Evolutionary conservation across 1,284 basidiomycete genomes (phyloP).

Genomic region (Sanguinoderma infundibulare): DNA sequence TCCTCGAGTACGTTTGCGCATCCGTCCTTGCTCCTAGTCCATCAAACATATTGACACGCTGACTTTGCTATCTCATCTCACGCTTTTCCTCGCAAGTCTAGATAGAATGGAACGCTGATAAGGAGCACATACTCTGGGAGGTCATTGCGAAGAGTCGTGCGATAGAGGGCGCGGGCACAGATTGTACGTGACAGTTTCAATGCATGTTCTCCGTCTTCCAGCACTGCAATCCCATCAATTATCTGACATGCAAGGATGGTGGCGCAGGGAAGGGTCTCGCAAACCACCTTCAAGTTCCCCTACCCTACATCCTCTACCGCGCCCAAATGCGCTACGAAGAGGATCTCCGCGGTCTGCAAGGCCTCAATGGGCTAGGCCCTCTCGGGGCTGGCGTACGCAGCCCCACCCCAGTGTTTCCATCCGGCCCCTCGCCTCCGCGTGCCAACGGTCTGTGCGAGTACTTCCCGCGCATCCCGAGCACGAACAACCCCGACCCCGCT

Average conservation of each 20-base stretch:
- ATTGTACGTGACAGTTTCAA: slow-evolving; percentile 60
- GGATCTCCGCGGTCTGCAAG: slow-evolving; percentile 75
- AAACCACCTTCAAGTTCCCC: slow-evolving; percentile 74
- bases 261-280: slow-evolving; percentile 77
- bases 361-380: slow-evolving; percentile 18
- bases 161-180: slow-evolving; percentile 67
- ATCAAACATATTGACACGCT: background rate
- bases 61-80: no score
- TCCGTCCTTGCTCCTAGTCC: background rate
- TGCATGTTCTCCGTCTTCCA: background rate
- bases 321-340: slow-evolving; percentile 81
- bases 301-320: slow-evolving; percentile 81
- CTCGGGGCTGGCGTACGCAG: slow-evolving; percentile 37
- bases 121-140: slow-evolving; percentile 83
- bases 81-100: slow-evolving; percentile 34
- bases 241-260: background rate
- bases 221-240: background rate
- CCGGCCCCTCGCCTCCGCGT: slow-evolving; percentile 27
- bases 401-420: slow-evolving; percentile 33
- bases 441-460: slow-evolving; percentile 20
- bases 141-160: slow-evolving; percentile 76
- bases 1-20: slow-evolving; percentile 55
- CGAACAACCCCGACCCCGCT: slow-evolving; percentile 11
- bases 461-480: slow-evolving; percentile 22
- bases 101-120: slow-evolving; percentile 83